Evolutionary conservation across 805 yeast species (phyloP).

Genomic region (Helenozyma baotianmanensis): DNA sequence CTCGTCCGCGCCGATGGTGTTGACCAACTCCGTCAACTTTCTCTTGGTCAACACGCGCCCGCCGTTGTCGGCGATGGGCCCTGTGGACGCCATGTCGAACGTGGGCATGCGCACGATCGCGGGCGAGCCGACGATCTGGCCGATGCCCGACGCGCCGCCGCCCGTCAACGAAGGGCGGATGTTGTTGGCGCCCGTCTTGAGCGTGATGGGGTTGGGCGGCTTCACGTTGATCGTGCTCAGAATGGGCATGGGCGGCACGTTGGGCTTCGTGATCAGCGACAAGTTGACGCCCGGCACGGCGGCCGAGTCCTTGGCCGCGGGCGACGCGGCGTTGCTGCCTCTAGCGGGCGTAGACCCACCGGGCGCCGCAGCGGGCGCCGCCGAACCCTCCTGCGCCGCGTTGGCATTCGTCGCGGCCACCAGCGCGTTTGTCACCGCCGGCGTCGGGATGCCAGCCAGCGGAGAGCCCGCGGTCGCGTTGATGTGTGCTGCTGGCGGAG

Average conservation of each 20-base stretch:
- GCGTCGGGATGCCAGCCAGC: slow-evolving; percentile 7
- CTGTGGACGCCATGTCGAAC: slow-evolving; percentile 54
- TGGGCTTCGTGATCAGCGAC: slow-evolving; percentile 44
- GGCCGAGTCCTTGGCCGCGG: slow-evolving; percentile 10
- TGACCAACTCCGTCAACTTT: slow-evolving; percentile 81
- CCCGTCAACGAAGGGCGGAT: slow-evolving; percentile 76
- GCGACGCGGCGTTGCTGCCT: slow-evolving; percentile 4
- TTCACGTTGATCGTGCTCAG: slow-evolving; percentile 64
- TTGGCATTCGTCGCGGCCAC: slow-evolving; percentile 12
- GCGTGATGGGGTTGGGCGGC: slow-evolving; percentile 59
- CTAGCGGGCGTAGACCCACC: too few relatives aligned
- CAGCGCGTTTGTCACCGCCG: slow-evolving; percentile 23
- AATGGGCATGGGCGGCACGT: slow-evolving; percentile 66
- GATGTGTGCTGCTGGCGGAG: slow-evolving; percentile 2
- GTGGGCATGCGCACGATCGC: slow-evolving; percentile 71
- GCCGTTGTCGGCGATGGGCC: slow-evolving; percentile 48
- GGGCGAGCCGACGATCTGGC: slow-evolving; percentile 63
- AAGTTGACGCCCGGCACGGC: slow-evolving; percentile 23
- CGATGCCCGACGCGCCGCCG: slow-evolving; percentile 75
- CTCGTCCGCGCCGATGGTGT: slow-evolving; percentile 75
- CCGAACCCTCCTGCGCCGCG: slow-evolving; percentile 1
- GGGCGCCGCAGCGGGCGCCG: too few relatives aligned
- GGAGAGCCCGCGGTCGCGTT: slow-evolving; percentile 5
- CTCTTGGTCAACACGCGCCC: slow-evolving; percentile 85
- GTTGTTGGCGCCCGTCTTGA: slow-evolving; percentile 48